These are phyloP conservation scores for Apiospora marii DNA, from an alignment of 2,329 filamentous ascomycete species.

Conservation along the genomic window DNA sequence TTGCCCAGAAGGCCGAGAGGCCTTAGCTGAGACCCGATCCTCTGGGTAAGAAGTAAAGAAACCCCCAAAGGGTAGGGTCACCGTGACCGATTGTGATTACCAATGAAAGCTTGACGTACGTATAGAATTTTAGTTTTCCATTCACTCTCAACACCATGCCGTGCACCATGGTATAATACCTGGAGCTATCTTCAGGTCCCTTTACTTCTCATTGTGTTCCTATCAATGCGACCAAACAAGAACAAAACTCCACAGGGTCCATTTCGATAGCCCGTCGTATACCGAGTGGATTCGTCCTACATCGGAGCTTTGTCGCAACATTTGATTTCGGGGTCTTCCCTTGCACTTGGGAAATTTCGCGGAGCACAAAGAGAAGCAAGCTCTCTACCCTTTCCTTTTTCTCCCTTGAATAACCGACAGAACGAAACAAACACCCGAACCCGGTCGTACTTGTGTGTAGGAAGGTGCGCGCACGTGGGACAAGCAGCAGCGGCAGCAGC, in stretches of 20 bases:
- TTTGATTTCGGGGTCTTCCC: slow-evolving; percentile 15
- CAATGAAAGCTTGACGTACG: slow-evolving; percentile 6
- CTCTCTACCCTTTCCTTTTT: not conserved
- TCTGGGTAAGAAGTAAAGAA: not conserved
- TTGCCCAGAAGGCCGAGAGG: not conserved
- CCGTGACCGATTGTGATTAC: not conserved
- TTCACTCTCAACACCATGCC: not conserved
- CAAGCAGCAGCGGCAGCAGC: too few relatives aligned
- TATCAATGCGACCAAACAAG: not conserved
- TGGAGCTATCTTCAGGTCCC: not conserved
- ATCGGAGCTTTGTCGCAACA: slow-evolving; percentile 21
- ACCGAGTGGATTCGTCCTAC: slow-evolving; percentile 20
- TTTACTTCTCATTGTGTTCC: not conserved
- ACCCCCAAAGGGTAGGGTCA: not conserved
- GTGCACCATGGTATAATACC: not conserved
- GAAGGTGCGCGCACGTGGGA: slow-evolving; percentile 1
- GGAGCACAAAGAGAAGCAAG: not conserved
- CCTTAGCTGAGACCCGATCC: slow-evolving; percentile 2
- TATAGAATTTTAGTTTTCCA: not conserved
- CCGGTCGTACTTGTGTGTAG: not conserved
- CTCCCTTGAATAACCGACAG: not conserved
- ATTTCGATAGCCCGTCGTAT: slow-evolving; percentile 15
- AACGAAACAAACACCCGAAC: not conserved
- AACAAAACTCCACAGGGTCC: not conserved
- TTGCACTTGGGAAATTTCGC: slow-evolving; percentile 6